Percentiles rank a stretch among this genome's conserved stretches.
Evolutionary conservation across 83 land plant species (phyloP).

Genomic region (Picea engelmannii): DNA sequence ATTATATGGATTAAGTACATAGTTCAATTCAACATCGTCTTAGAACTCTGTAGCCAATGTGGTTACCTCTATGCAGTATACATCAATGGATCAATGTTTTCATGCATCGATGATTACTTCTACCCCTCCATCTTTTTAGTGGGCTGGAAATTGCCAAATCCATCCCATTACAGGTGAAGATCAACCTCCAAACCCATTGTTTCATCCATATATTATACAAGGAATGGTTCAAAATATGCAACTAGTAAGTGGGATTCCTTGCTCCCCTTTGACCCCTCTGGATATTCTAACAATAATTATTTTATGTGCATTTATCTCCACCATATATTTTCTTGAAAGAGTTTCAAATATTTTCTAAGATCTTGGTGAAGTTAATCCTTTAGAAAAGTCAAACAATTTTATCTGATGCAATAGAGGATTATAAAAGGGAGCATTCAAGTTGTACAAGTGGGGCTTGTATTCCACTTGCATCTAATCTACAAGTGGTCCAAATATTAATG

Average conservation of each 20-base stretch:
- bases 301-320: slow-evolving; percentile 59
- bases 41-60: slow-evolving; percentile 46
- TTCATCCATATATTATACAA: slow-evolving; percentile 97
- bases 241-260: slow-evolving; percentile 97
- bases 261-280: slow-evolving; percentile 86
- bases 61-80: slow-evolving; percentile 14
- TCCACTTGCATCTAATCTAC: slow-evolving; percentile 79
- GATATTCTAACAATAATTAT: slow-evolving; percentile 95
- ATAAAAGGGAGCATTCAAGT: slow-evolving; percentile 58
- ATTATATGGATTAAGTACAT: slow-evolving; percentile 31
- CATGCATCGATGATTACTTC: slow-evolving; percentile 37
- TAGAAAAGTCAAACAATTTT: slow-evolving; percentile 70
- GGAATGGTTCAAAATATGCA: slow-evolving; percentile 98
- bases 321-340: slow-evolving; percentile 72
- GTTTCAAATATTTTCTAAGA: slow-evolving; percentile 93
- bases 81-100: slow-evolving; percentile 26
- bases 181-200: slow-evolving; percentile 84
- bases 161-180: slow-evolving; percentile 24
- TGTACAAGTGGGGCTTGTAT: slow-evolving; percentile 93
- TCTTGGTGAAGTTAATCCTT: slow-evolving; percentile 91
- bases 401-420: slow-evolving; percentile 44
- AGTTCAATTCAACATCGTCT: slow-evolving; percentile 27
- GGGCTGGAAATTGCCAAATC: slow-evolving; percentile 37
- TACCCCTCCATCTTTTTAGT: slow-evolving; percentile 18
- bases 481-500: slow-evolving; percentile 74